Conservation (phyloP, 1,284 basidiomycete genomes). For the Tilletiopsis washingtonensis region DNA sequence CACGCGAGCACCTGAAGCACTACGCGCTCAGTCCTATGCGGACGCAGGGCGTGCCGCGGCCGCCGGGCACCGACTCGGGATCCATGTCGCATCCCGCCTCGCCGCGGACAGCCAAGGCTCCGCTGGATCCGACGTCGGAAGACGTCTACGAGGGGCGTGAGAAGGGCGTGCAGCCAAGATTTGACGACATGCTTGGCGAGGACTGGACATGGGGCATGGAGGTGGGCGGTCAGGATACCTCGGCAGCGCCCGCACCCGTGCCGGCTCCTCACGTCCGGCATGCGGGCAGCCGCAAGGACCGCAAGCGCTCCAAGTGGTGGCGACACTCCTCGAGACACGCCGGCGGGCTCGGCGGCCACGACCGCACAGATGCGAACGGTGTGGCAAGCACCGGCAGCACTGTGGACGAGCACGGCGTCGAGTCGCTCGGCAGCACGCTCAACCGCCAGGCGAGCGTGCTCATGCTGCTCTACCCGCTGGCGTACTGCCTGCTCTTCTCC, state of each 20-base stretch:
- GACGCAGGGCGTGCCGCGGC: not conserved
- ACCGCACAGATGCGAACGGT: slow-evolving; percentile 30
- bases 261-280: no score
- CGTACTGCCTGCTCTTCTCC: slow-evolving; percentile 30
- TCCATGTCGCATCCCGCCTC: not conserved
- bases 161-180: slow-evolving; percentile 3
- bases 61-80: not conserved
- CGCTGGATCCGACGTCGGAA: slow-evolving; percentile 1
- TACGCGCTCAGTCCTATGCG: not conserved
- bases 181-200: slow-evolving; percentile 17
- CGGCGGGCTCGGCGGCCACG: slow-evolving; percentile 12
- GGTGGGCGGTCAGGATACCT: slow-evolving; percentile 5
- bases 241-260: no score
- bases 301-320: not conserved
- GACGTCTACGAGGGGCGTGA: slow-evolving; percentile 16
- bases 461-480: slow-evolving; percentile 31
- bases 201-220: slow-evolving; percentile 36
- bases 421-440: slow-evolving; percentile 29
- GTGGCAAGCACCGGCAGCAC: slow-evolving; percentile 7
- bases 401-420: slow-evolving; percentile 25
- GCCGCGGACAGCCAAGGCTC: not conserved
- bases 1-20: slow-evolving; percentile 32
- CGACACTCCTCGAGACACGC: not conserved
- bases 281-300: not conserved
- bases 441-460: slow-evolving; percentile 34